phyloP scores from a whole-genome alignment of 768 basidiomycete genomes.

The Tubosaeta sp. region DNA sequence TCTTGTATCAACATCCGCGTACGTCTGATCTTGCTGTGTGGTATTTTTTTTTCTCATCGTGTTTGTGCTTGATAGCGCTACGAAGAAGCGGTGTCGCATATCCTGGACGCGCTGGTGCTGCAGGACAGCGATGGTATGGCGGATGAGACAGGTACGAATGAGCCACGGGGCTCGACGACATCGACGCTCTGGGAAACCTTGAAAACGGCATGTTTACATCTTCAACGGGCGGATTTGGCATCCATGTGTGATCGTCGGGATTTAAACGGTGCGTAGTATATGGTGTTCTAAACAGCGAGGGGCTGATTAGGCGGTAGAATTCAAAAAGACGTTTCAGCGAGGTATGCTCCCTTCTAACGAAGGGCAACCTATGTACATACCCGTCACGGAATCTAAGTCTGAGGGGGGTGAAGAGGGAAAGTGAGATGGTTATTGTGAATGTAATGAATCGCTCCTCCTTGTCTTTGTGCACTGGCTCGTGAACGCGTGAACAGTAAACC shows the following conservation, averaged over 20 bases:
- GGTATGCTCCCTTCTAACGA: too few species aligned
- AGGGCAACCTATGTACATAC: too few species aligned
- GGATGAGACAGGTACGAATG: conserved; percentile 40
- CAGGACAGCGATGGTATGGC: conserved; percentile 81
- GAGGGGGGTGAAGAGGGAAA: too few species aligned
- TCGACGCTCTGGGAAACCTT: conserved; percentile 85
- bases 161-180: conserved; percentile 68
- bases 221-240: conserved; percentile 75
- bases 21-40: conserved; percentile 19
- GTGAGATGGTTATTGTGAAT: too few species aligned
- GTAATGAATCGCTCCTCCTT: too few species aligned
- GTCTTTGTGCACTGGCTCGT: too few species aligned
- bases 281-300: too few species aligned
- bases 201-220: conserved; percentile 74
- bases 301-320: conserved; percentile 8
- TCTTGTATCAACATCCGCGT: conserved; percentile 86
- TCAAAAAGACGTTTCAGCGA: conserved; percentile 9
- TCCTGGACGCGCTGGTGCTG: conserved; percentile 82
- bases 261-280: conserved; percentile 49
- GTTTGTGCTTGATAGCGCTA: conserved; percentile 50
- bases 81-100: conserved; percentile 80
- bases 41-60: not conserved
- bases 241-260: conserved; percentile 68
- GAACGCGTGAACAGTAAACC: too few species aligned
- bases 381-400: too few species aligned